Evolutionary conservation across 2,329 filamentous ascomycete species (phyloP).

Genomic region (Ophiobolus disseminans): DNA sequence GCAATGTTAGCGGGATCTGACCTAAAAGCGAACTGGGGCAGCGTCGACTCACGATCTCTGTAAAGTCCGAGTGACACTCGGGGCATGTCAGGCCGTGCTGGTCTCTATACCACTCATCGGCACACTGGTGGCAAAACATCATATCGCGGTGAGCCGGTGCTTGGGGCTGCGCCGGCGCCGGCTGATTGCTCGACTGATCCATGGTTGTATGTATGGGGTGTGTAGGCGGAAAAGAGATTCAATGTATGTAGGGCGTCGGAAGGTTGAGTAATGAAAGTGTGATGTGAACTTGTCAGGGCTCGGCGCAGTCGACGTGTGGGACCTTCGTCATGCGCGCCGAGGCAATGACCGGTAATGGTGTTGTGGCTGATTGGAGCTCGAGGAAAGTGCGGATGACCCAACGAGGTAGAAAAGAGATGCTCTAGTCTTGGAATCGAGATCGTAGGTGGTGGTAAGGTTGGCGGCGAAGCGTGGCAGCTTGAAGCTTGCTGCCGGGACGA

Average conservation of each 20-base stretch:
- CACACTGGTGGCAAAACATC: conserved; percentile 85
- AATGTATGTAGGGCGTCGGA: conserved; percentile 8
- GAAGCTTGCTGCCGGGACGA: conserved; percentile 16
- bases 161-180: conserved; percentile 24
- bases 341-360: conserved; percentile 17
- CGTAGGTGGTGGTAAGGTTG: conserved; percentile 15
- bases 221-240: conserved; percentile 5
- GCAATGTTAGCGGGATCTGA: conserved; percentile 26
- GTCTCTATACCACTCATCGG: conserved; percentile 79
- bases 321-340: conserved; percentile 34
- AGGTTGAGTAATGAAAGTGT: conserved; percentile 8
- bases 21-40: conserved; percentile 13
- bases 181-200: conserved; percentile 26
- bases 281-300: conserved; percentile 19
- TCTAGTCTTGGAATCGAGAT: neutral
- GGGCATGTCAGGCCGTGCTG: conserved; percentile 76
- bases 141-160: conserved; percentile 63
- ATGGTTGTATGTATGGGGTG: conserved; percentile 22
- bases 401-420: neutral
- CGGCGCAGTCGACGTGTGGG: conserved; percentile 14
- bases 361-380: conserved; percentile 25
- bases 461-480: conserved; percentile 29
- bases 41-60: conserved; percentile 76
- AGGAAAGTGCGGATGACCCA: conserved; percentile 5
- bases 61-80: conserved; percentile 77